Evolutionary conservation across 208 protist genomes (phyloP).

Genomic region (Crithidia expoeki): DNA sequence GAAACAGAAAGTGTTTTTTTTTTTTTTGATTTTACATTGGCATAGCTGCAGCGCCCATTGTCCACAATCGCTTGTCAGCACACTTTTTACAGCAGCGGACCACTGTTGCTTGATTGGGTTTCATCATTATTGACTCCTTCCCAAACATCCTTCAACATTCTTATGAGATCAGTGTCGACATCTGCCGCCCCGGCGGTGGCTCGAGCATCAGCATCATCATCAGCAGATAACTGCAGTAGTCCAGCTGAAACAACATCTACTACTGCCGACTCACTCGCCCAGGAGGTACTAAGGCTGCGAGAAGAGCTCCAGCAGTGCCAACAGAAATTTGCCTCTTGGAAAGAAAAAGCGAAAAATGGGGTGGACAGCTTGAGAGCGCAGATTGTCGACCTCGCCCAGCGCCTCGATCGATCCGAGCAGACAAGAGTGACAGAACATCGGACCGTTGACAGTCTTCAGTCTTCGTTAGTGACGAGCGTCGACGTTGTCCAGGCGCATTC

Average conservation of each 20-base stretch:
- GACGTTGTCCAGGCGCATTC: conserved; percentile 6
- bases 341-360: conserved; percentile 71
- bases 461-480: not conserved
- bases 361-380: conserved; percentile 76
- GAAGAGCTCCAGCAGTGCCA: conserved; percentile 59
- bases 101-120: no score
- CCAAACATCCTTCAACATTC: no score
- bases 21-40: no score
- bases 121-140: no score
- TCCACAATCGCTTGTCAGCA: no score
- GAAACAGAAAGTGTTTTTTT: no score
- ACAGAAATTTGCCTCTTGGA: conserved; percentile 74
- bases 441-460: not conserved
- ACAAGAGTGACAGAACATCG: not conserved
- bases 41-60: no score
- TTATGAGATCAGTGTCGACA: not conserved
- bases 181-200: not conserved
- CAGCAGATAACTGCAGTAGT: not conserved
- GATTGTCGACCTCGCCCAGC: conserved; percentile 54
- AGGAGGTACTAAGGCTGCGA: conserved; percentile 35
- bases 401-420: conserved; percentile 35
- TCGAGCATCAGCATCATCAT: not conserved
- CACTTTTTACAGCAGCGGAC: no score
- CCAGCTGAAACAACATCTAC: not conserved
- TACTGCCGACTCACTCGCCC: not conserved